Base-by-base conservation (phyloP, 2,329 filamentous ascomycete species). In the Capronia coronata region DNA sequence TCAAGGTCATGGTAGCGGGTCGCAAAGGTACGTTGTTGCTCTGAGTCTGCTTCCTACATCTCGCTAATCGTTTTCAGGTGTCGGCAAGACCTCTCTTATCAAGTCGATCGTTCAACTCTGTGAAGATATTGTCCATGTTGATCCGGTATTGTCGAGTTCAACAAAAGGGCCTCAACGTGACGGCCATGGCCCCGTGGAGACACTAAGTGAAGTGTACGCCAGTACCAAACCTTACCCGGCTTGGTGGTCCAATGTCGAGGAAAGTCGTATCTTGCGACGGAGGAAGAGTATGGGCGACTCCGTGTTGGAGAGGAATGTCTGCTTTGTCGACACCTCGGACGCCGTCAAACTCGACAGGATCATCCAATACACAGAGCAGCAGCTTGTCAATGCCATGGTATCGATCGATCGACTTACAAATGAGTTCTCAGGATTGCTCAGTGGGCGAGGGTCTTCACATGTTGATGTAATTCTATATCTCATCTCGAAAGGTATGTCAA, bases 81-180 rank as follows among this genome's bases (percentile, higher is more conserved):
- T 85, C 40, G 93, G 93, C 29, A 97, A 97, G 70, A 90, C 89
- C 1, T 90, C 87, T 2, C 77, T 97, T 43, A 86, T 97, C 60
- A 87, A 85, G 64, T 87, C 88, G 1, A 87, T 98, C 39, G 82
- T 94, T 13, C 88, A 95, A 63, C 76, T 74, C 2, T 94, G 88
- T 65, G 82, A 90, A 62, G 87, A 97, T 63, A 94, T 98, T 55
- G 91, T 97, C 1, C 91, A 98, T 65, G 82, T 95, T 46, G 91
- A 97, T 63, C 77, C 84, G 2, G 65, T 74, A 23, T 48, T 62
- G 3, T 39, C 45, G 18, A 43, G 13, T 21, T 46, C 41, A n/a
- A 47, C 23, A 13, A 47, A 41, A 23, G 39, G 18, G 18, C 42
- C 44, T 8, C 41, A 25, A 30, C 45, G 42, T 44, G 42, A 35